Conservation (phyloP, 768 basidiomycete species). For the Trametes gibbosa region DNA sequence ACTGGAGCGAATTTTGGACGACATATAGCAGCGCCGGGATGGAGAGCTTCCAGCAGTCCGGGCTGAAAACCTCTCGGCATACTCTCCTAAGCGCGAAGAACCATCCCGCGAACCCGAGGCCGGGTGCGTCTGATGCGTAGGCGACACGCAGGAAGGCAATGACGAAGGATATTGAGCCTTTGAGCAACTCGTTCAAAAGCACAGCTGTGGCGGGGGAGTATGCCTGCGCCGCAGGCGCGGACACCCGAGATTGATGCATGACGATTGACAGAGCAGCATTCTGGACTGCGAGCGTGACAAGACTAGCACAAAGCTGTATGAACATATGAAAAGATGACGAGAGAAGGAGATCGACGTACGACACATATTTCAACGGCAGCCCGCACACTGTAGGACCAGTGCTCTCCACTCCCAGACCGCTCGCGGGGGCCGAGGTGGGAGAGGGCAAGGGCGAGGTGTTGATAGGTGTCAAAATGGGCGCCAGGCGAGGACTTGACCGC, state of each 20-base stretch:
- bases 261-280: constrained; percentile 95
- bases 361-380: constrained; percentile 76
- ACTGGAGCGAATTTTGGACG: constrained; percentile 96
- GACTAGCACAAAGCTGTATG: constrained; percentile 36
- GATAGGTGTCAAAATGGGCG: constrained; percentile 31
- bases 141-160: constrained; percentile 68
- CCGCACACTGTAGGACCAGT: constrained; percentile 57
- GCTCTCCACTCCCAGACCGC: constrained; percentile 18
- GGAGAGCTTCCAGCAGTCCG: constrained; percentile 96
- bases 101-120: constrained; percentile 31
- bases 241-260: constrained; percentile 98
- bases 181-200: constrained; percentile 90
- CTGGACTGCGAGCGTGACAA: constrained; percentile 88
- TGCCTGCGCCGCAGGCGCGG: constrained; percentile 67
- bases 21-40: constrained; percentile 95
- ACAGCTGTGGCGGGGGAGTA: constrained; percentile 97
- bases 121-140: constrained; percentile 31
- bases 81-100: constrained; percentile 50
- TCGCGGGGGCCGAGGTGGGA: constrained; percentile 13
- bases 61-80: constrained; percentile 75
- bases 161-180: constrained; percentile 86
- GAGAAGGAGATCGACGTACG: constrained; percentile 45
- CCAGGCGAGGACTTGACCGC: constrained; percentile 30
- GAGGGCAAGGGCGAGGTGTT: constrained; percentile 18
- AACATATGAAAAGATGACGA: constrained; percentile 8